phyloP scores from a whole-genome alignment of 495 filamentous ascomycete species.

The Paragyromitra xinjiangensis region DNA sequence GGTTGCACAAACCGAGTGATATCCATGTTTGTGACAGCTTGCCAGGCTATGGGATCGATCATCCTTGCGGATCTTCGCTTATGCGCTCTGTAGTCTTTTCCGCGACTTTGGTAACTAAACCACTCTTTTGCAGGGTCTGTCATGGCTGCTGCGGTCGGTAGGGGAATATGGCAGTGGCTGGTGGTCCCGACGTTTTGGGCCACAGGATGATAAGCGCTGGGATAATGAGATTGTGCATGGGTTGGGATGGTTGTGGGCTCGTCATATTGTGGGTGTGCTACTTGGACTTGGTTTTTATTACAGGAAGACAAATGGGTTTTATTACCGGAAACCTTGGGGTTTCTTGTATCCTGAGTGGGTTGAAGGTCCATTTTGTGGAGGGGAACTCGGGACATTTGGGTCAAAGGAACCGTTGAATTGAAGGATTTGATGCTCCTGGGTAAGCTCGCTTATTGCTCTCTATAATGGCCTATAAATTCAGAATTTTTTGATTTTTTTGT shows the following conservation, averaged over 20 bases:
- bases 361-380: constrained; percentile 2
- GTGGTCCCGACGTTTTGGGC: constrained; percentile 11
- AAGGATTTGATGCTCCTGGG: background rate
- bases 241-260: constrained; percentile 7
- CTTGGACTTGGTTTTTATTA: background rate
- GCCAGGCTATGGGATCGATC: constrained; percentile 24
- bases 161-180: background rate
- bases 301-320: background rate
- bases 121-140: constrained; percentile 19
- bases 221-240: constrained; percentile 1
- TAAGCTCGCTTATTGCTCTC: background rate
- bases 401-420: background rate
- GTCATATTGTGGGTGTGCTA: constrained; percentile 5
- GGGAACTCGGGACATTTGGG: background rate
- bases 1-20: constrained; percentile 37
- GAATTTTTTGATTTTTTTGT: background rate
- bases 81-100: constrained; percentile 24
- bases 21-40: constrained; percentile 20
- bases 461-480: background rate
- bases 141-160: background rate
- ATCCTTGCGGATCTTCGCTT: constrained; percentile 18
- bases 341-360: background rate
- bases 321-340: background rate
- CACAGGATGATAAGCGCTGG: constrained; percentile 23
- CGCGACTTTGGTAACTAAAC: constrained; percentile 12